These are phyloP conservation scores for Rhizopus sp. DNA, from an alignment of 371 early-diverging fungal genomes.

Conservation along the genomic window DNA sequence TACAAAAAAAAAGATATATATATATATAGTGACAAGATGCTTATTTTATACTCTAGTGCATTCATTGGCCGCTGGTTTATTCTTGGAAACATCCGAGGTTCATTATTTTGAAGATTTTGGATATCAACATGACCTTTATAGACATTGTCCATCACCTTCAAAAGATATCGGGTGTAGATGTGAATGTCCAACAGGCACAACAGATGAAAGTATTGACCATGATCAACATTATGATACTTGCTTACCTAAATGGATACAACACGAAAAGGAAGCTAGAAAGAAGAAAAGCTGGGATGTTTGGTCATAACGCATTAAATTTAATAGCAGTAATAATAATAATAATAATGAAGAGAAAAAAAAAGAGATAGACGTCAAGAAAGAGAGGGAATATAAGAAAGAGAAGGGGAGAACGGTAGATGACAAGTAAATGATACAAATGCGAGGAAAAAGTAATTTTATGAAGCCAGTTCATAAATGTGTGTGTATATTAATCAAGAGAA, in stretches of 20 bases:
- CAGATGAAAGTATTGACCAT: conserved; percentile 46
- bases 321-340: not conserved
- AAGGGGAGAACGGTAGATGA: not conserved
- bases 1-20: conserved; percentile 10
- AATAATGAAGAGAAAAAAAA: not conserved
- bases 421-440: conserved; percentile 1
- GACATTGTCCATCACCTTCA: conserved; percentile 67
- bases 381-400: not conserved
- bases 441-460: not conserved
- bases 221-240: conserved; percentile 47
- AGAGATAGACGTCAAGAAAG: not conserved
- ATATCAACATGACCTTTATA: conserved; percentile 76
- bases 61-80: conserved; percentile 86
- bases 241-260: conserved; percentile 40
- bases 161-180: conserved; percentile 43
- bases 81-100: conserved; percentile 78
- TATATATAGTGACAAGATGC: not conserved
- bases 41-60: conserved; percentile 60
- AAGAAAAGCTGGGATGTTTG: conserved; percentile 26
- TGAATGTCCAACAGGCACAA: conserved; percentile 45
- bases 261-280: conserved; percentile 18
- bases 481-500: not conserved
- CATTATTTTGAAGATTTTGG: conserved; percentile 95
- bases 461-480: conserved; percentile 1
- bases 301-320: conserved; percentile 2